Percentiles rank a stretch among this genome's conserved stretches.
Conservation (phyloP, 768 basidiomycete species). For the Tephrocybe sp. region DNA sequence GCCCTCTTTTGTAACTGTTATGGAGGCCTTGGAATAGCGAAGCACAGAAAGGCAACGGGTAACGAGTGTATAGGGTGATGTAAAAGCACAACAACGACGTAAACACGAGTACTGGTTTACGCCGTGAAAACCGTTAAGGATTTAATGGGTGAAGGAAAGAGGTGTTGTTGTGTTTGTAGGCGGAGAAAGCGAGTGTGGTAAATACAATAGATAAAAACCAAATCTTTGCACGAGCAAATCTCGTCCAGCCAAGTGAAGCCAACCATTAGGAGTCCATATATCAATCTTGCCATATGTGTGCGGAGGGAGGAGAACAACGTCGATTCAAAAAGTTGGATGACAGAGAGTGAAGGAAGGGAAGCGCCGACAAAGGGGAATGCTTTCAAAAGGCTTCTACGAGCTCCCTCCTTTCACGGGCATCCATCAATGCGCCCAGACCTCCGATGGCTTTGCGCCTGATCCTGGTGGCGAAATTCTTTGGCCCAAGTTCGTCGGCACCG, state of each 20-base stretch:
- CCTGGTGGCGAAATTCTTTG: conserved; percentile 86
- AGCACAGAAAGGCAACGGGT: conserved; percentile 4
- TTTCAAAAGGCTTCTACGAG: conserved; percentile 66
- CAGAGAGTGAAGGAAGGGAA: conserved; percentile 18
- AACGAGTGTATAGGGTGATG: conserved; percentile 23
- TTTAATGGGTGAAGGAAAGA: conserved; percentile 9
- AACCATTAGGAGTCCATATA: conserved; percentile 13
- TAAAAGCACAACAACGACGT: conserved; percentile 19
- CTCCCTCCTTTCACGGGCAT: conserved; percentile 77
- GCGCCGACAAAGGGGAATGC: conserved; percentile 6
- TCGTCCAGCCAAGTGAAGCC: conserved; percentile 18
- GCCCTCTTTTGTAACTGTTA: neutral
- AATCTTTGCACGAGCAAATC: conserved; percentile 16
- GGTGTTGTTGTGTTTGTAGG: conserved; percentile 3
- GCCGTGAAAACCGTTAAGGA: conserved; percentile 10
- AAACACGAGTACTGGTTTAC: conserved; percentile 13
- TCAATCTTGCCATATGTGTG: conserved; percentile 11
- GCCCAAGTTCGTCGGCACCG: conserved; percentile 80
- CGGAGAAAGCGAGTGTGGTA: conserved; percentile 11
- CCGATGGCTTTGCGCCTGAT: conserved; percentile 84
- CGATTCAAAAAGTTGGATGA: neutral
- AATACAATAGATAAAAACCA: conserved; percentile 12
- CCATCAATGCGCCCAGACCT: conserved; percentile 75
- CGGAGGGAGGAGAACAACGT: neutral
- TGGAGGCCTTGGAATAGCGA: neutral